Evolutionary conservation across 1,139 yeast genomes (phyloP), one percentile per base, ranked within the genome.

Genomic region (Blastobotrys persicus): DNA sequence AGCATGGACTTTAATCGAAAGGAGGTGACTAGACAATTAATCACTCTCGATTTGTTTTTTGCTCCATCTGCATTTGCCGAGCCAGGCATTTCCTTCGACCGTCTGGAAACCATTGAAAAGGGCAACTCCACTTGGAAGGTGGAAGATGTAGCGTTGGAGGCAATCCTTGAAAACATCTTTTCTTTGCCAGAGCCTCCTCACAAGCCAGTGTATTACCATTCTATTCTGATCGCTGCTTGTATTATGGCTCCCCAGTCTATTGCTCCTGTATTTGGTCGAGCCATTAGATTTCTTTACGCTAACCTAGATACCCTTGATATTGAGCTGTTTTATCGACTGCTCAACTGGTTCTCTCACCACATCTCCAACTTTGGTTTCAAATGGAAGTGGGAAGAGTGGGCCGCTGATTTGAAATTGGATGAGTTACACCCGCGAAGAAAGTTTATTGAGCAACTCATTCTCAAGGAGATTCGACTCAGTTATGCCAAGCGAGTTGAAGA

Each of bases 361-460:
- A 79, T 94, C 64, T 85, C 95, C 59, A 92, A 92, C 66, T 94
- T 92, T 68, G 91, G 87, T 54, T 94, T 88, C 68, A 87, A 92
- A 42, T 94, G 99, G 99, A 89, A 89, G 64, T 92, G 99, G 99
- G 83, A 81, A 57, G 98, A 91, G 67, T 94, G 98, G 98, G 62
- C 54, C 2, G 66, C 61, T 11, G 55, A 61, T 31, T 52, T 66
- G 32, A 53, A 58, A 14, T 64, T 71, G 40, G 68, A 72, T 4
- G 64, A 60, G 3, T 79, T 78, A 59, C 92, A 88, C 64, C 97
- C 97, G 13, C 83, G 81, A 59, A 76, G 79, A 55, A 80, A 78
- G 45, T 86, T 92, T 56, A 82, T 92, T 54, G 79, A 77, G 59
- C 89, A 89, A 68, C 76, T 91, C 57, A 84, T 92, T 55, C 79